Evolutionary conservation across 164 flowering plant genomes (phyloP).

Genomic region (Liquidambar formosana): DNA sequence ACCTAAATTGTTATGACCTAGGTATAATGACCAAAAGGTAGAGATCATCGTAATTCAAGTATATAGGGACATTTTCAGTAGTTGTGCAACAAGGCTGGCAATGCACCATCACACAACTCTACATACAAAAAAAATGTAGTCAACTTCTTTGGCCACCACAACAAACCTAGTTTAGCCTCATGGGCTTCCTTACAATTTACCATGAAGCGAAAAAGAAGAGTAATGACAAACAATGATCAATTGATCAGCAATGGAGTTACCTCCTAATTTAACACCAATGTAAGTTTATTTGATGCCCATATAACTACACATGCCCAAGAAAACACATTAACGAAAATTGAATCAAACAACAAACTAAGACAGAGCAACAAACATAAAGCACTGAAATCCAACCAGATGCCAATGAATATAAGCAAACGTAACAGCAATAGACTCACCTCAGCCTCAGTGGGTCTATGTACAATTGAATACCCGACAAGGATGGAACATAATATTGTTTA

Average conservation of each 20-base stretch:
- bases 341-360: background rate
- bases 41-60: too few relatives aligned
- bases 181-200: background rate
- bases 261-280: too few relatives aligned
- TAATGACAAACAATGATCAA: background rate
- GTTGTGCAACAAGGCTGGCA: too few relatives aligned
- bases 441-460: slow-evolving; percentile 46
- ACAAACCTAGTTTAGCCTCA: too few relatives aligned
- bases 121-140: too few relatives aligned
- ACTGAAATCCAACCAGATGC: background rate
- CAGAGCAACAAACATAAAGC: background rate
- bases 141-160: too few relatives aligned
- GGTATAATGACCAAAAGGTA: too few relatives aligned
- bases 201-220: background rate
- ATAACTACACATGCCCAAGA: background rate
- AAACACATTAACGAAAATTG: background rate
- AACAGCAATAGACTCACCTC: slow-evolving; percentile 33
- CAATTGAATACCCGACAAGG: slow-evolving; percentile 69
- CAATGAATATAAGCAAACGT: background rate
- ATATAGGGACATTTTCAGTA: too few relatives aligned
- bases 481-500: slow-evolving; percentile 73
- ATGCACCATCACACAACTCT: too few relatives aligned
- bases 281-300: background rate
- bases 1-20: too few relatives aligned
- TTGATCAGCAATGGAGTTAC: too few relatives aligned